phyloP scores from a whole-genome alignment of 345 rosid genomes.

The Bruguiera sexangula region DNA sequence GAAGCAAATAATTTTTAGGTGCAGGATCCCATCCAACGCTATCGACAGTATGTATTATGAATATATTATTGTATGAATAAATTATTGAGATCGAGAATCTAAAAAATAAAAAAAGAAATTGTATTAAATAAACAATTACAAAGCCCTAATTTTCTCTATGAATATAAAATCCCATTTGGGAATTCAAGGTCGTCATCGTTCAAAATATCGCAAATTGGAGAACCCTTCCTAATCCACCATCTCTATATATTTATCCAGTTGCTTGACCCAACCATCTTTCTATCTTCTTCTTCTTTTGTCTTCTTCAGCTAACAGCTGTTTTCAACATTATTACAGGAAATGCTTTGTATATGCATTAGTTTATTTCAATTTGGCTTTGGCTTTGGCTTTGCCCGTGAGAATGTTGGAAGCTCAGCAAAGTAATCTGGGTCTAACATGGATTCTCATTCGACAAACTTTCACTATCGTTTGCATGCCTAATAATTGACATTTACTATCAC shows the following conservation, averaged over 20 bases:
- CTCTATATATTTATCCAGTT: constrained; percentile 19
- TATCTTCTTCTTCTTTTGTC: background rate
- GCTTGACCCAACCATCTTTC: constrained; percentile 20
- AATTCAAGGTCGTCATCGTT: constrained; percentile 44
- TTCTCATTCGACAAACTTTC: constrained; percentile 1
- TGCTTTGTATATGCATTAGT: background rate
- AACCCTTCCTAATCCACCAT: constrained; percentile 31
- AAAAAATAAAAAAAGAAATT: background rate
- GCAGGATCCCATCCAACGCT: constrained; percentile 17
- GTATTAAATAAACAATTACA: constrained; percentile 1
- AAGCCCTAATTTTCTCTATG: constrained; percentile 21
- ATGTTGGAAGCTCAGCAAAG: background rate
- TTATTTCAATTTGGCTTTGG: background rate
- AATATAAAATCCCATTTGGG: constrained; percentile 22
- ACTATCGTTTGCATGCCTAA: background rate
- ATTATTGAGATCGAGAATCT: background rate
- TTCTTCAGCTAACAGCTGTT: constrained; percentile 15
- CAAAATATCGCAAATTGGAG: constrained; percentile 37
- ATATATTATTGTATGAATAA: constrained; percentile 6
- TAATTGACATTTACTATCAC: background rate
- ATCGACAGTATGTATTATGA: background rate
- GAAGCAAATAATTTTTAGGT: constrained; percentile 7
- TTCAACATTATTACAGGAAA: background rate
- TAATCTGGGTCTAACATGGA: background rate
- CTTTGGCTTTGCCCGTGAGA: background rate